Evolutionary conservation across 192 early-diverging fungal genomes (phyloP), one percentile per base, ranked within the genome.

Genomic region (Rhizoclosmatium globosum): DNA sequence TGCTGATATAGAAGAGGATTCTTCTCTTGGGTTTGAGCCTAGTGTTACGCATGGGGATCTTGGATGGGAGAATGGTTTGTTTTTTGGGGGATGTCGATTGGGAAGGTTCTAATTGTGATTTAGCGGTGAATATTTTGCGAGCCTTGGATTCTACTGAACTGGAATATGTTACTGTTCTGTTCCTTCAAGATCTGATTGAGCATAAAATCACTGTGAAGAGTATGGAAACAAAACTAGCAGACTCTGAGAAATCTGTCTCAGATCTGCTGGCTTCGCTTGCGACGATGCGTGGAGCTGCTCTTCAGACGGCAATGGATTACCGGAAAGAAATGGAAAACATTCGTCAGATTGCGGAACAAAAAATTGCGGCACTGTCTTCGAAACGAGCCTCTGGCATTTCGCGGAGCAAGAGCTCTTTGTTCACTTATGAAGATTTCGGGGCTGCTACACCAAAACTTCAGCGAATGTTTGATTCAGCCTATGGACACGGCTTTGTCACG

Each of bases 1-100:
- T 46, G 46, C 39, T 38, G 45, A 80, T 67, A 50, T 19, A 64
- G 58, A 43, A 3, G n/a, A n/a, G 31, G 45, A 3, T 19, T 43
- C 62, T 23, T 42, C 64, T 7, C 69, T 23, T 74, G 59, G 17
- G 23, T 50, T 59, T 45, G 47, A 38, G 39, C 47, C 72, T 4
- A 66, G 38, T 68, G 9, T 76, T 38, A 17, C 71, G 47, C 45
- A 84, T 59, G 65, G 71, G 7, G 85, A 88, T 57, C 19, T 82
- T 13, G 79, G 83, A 50, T 86, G 85, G 85, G 87, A 88, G 21
- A 88, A 88, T 74, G 85, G 78, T 79, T 39, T 23, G 64, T 23
- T 38, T 68, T 62, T 45, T 7, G 0, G 39, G 6, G 6, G 4
- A n/a, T 17, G 0, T 64, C 0, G 31, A 64, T 4, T 75, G 50